Base-by-base conservation (phyloP, 2,329 filamentous ascomycete genomes). In the Trichocomaceae sp. region DNA sequence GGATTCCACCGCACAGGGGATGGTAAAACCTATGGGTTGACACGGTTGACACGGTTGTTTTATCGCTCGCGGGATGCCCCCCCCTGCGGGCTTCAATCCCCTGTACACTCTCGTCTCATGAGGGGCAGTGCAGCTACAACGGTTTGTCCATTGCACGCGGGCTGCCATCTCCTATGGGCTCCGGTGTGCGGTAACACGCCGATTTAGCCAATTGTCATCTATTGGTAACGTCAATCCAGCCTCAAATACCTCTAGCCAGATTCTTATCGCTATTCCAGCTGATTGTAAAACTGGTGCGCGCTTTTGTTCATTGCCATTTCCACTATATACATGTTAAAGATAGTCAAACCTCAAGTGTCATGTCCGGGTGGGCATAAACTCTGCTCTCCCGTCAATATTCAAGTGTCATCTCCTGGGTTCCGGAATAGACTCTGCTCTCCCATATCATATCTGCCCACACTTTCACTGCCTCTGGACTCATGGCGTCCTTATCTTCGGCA, bases 391-490 rank as follows among this genome's bases (percentile, higher is more conserved):
- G 23, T 26, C 23, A 26, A 26, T 26, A 26, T 26, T 22, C 42
- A 45, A 45, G 17, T 45, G 42, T 45, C 42, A 45, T 23, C 19
- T 45, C 19, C 15, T 37, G 33, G 33, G 15, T 37, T 37, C 33
- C 33, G 15, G 33, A 5, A 37, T 37, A 37, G 33, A 37, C 33
- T 49, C 31, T 50, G 47, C 35, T 50, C 47, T 50, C 37, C 47
- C 35, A 39, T 33, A 50, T 50, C 47, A 50, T 50, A 7, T 42
- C 47, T 42, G 20, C 47, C 47, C 47, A 50, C 35, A 50, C 35
- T 41, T 50, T 50, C 22, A 50, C 35, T 17, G 19, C 22, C 6
- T 50, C 47, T 42, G n/a, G 47, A 29, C 35, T 50, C 37, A 41
- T 50, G 22, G 47, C 37, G 23, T 50, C n/a, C 35, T 41, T 13